Evolutionary conservation across 2,329 filamentous ascomycete genomes (phyloP).

Genomic region (Graphilbum ipis-grandicollis): DNA sequence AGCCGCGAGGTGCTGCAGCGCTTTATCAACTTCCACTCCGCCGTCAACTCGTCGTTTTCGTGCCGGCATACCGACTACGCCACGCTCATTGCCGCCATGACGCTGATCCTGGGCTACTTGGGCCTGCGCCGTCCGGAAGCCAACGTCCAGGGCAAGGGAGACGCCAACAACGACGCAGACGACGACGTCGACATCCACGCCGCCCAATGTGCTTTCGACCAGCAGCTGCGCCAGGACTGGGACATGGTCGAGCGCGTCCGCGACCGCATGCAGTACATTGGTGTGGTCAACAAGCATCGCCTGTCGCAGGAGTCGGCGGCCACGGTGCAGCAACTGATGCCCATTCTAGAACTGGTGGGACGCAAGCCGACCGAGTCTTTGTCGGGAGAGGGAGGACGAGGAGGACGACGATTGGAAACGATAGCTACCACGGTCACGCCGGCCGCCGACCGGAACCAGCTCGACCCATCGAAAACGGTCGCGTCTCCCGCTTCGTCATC

Average conservation of each 20-base stretch:
- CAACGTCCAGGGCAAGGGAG: conserved; percentile 1
- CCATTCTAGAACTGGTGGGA: conserved; percentile 18
- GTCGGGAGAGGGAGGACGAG: too few species aligned
- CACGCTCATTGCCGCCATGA: conserved; percentile 31
- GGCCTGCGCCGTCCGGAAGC: conserved; percentile 12
- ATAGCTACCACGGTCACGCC: too few species aligned
- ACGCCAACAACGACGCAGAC: background rate
- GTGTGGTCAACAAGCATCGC: conserved; percentile 20
- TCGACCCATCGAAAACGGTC: too few species aligned
- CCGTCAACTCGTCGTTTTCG: conserved; percentile 19
- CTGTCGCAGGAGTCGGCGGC: conserved; percentile 23
- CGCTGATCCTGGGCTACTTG: conserved; percentile 32
- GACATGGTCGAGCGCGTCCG: conserved; percentile 18
- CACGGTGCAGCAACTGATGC: conserved; percentile 24
- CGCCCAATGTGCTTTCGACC: conserved; percentile 1
- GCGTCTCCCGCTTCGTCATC: background rate
- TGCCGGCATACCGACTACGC: conserved; percentile 35
- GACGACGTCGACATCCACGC: too few species aligned
- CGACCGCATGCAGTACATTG: conserved; percentile 21
- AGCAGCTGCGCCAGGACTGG: conserved; percentile 18
- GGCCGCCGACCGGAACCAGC: background rate
- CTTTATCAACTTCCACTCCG: conserved; percentile 27
- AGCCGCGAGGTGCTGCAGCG: conserved; percentile 31
- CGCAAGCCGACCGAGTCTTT: conserved; percentile 2
- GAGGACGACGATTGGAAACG: too few species aligned